These are phyloP conservation scores for Yamadazyma pseudoaaseri DNA, from an alignment of 1,139 yeast genomes.

Conservation along the genomic window DNA sequence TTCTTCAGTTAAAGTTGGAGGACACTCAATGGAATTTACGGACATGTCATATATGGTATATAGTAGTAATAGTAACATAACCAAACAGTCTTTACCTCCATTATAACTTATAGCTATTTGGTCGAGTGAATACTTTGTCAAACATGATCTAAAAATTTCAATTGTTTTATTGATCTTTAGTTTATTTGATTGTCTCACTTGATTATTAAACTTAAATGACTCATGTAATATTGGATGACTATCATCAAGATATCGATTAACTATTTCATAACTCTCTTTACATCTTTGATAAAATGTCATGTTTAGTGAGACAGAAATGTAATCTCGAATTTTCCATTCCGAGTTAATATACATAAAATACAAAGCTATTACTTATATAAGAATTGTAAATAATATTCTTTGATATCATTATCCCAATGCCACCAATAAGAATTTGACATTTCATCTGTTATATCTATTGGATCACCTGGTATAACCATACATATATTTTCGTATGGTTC, in stretches of 20 bases:
- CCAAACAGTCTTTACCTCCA: conserved; percentile 91
- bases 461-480: conserved; percentile 62
- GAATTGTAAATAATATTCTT: conserved; percentile 68
- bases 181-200: conserved; percentile 28
- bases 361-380: conserved; percentile 36
- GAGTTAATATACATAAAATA: neutral
- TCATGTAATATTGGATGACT: conserved; percentile 18
- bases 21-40: neutral
- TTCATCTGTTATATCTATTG: conserved; percentile 42
- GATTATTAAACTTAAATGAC: conserved; percentile 21
- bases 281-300: conserved; percentile 24
- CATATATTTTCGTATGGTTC: conserved; percentile 83
- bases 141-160: conserved; percentile 28
- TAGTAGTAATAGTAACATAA: conserved; percentile 67
- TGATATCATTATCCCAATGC: conserved; percentile 66
- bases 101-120: conserved; percentile 78
- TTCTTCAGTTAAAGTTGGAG: conserved; percentile 3
- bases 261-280: conserved; percentile 32
- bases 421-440: conserved; percentile 58
- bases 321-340: conserved; percentile 1
- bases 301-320: no score
- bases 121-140: conserved; percentile 37
- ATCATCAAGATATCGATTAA: conserved; percentile 32
- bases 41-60: conserved; percentile 47
- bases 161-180: conserved; percentile 29